Evolutionary conservation across 768 basidiomycete species (phyloP), one percentile per base, ranked within the genome.

Genomic region (Pleurotus sapidus): DNA sequence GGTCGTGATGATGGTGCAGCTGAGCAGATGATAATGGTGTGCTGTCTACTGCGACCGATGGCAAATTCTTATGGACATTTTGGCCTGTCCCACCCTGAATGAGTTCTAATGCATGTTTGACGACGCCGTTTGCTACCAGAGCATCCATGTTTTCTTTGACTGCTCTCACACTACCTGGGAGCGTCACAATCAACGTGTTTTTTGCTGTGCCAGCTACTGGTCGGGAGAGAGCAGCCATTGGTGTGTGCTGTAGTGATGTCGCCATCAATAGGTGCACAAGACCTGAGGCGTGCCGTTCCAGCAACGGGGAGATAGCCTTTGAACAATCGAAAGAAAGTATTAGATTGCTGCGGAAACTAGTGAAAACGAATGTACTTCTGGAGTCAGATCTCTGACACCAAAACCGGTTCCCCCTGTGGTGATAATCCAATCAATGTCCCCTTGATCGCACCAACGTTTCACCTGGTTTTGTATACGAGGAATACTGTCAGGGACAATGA

Each of bases 371-470:
- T 34, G 9, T 46, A 90, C 93, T 80, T 96, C 92, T 39, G 93
- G 93, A 3, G 93, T 96, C 45, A 77, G 72, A 70, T 96, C 93
- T 61, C 89, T 75, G 27, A 81, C 74, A 1, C 92, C 89, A 64
- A 94, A 93, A 5, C 93, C 93, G 0, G 93, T 96, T 4, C 93
- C 93, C 15, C 93, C 93, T 0, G 89, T 90, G 5, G 91, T 90
- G 60, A 96, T 74, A 57, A 94, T 79, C 80, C 85, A 86, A 67
- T 93, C 86, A 12, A 88, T 70, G n/a, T 74, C 64, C 2, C 73
- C 75, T 4, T 74, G 67, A 2, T 69, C 65, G 39, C 71, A 75
- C 77, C 83, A 85, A 5, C 66, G 68, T 45, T 69, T 71, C 5
- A 93, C 76, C 9, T 70, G 65, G 5, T 66, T 63, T 23, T 74